A percentile compares a stretch with the other conserved stretches of the same genome.
Conservation (phyloP, 169 alveolate genomes). For the Plasmodium berghei region DNA sequence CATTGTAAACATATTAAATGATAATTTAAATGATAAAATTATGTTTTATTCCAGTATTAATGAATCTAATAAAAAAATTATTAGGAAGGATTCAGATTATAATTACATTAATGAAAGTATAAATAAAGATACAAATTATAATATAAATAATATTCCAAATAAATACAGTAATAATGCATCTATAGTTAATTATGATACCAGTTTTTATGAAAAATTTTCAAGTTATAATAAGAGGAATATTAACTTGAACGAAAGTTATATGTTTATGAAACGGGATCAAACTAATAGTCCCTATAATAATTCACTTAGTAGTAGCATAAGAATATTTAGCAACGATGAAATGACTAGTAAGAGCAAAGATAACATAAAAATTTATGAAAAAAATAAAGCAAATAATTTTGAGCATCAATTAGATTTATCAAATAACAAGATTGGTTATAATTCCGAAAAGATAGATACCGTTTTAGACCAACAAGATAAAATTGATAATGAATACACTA, state of each 20-base stretch:
- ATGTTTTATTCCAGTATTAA: neutral
- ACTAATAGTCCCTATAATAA: neutral
- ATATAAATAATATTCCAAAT: neutral
- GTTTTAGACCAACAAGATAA: neutral
- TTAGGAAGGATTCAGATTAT: too few relatives aligned
- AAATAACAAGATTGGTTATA: neutral
- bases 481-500: neutral
- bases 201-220: neutral
- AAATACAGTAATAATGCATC: neutral
- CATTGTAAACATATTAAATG: neutral
- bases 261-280: neutral
- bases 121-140: neutral
- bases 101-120: too few relatives aligned
- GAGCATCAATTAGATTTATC: neutral
- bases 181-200: neutral
- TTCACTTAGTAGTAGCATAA: too few relatives aligned
- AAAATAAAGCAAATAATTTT: too few relatives aligned
- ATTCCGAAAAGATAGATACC: neutral
- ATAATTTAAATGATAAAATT: slow-evolving; percentile 8
- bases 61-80: too few relatives aligned
- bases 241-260: neutral
- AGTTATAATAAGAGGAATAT: neutral
- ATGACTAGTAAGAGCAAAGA: too few relatives aligned
- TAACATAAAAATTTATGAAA: too few relatives aligned
- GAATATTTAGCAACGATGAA: too few relatives aligned